phyloP scores from a whole-genome alignment of 1,139 yeast genomes.

The Yamadazyma membranifaciens region DNA sequence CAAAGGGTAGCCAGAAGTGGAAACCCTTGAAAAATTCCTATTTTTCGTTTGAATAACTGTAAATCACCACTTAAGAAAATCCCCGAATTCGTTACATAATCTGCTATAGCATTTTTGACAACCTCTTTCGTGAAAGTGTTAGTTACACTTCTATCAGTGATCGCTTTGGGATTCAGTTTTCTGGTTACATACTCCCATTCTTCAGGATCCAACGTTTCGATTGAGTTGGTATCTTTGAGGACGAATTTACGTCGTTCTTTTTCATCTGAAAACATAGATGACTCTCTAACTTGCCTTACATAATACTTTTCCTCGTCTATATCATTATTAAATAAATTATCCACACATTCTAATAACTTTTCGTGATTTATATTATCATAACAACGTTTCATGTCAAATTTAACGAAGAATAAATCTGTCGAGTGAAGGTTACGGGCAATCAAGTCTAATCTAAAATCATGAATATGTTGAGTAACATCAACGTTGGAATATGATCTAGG shows the following conservation, averaged over 20 bases:
- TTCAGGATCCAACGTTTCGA: constrained; percentile 12
- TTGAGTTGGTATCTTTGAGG: constrained; percentile 6
- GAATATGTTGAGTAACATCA: constrained; percentile 25
- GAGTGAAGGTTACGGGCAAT: constrained; percentile 18
- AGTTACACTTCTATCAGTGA: constrained; percentile 13
- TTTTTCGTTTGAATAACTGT: constrained; percentile 37
- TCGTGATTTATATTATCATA: constrained; percentile 71
- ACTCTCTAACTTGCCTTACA: constrained; percentile 19
- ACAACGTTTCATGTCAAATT: constrained; percentile 78
- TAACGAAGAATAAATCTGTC: constrained; percentile 51
- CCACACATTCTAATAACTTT: constrained; percentile 35
- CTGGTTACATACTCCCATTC: constrained; percentile 3
- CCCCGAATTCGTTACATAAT: constrained; percentile 14
- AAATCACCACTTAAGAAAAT: constrained; percentile 11
- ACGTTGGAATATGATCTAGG: constrained; percentile 27
- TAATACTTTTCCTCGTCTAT: constrained; percentile 20
- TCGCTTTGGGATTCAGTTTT: constrained; percentile 5
- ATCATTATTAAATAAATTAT: constrained; percentile 24
- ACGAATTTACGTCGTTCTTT: constrained; percentile 8
- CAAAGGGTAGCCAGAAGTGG: constrained; percentile 75
- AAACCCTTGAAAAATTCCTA: constrained; percentile 88
- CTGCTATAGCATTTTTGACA: constrained; percentile 11
- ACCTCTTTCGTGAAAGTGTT: constrained; percentile 11
- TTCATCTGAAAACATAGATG: constrained; percentile 11
- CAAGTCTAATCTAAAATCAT: constrained; percentile 17